phyloP scores from a whole-genome alignment of 2,329 filamentous ascomycete species.

The Venturia effusa region DNA sequence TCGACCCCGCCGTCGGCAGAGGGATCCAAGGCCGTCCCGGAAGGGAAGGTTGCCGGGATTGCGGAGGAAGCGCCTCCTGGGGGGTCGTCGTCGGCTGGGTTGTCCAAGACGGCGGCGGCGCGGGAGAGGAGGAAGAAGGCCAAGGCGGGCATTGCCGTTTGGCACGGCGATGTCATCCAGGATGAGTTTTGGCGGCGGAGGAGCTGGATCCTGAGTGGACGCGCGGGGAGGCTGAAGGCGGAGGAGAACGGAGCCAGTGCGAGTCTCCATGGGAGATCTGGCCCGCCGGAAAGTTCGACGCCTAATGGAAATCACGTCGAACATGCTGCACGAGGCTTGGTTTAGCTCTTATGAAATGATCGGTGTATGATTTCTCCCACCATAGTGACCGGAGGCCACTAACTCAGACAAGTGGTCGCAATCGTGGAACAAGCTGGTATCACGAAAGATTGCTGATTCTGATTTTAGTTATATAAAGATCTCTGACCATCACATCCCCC shows the following conservation, averaged over 20 bases:
- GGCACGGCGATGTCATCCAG: constrained; percentile 89
- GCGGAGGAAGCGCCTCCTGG: background rate
- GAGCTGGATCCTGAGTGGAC: constrained; percentile 54
- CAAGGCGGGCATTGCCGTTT: constrained; percentile 71
- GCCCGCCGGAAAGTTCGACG: background rate
- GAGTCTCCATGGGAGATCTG: background rate
- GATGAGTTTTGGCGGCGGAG: constrained; percentile 86
- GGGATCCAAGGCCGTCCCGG: background rate
- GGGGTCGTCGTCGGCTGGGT: constrained; percentile 15
- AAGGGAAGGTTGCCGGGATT: too few species aligned
- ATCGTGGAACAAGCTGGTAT: background rate
- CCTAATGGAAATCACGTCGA: background rate
- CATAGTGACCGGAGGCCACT: background rate
- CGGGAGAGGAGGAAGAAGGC: constrained; percentile 70
- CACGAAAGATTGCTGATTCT: background rate
- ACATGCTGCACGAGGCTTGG: background rate
- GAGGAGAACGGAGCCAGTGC: background rate
- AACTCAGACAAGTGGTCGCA: background rate
- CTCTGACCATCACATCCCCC: background rate
- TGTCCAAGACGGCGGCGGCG: constrained; percentile 71
- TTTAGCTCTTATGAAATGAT: background rate
- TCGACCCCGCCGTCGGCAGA: background rate
- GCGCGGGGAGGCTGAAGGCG: constrained; percentile 10
- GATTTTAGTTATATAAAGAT: background rate
- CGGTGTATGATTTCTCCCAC: background rate